Evolutionary conservation across 139 green algal species (phyloP), one percentile per base, ranked within the genome.

Genomic region (Coccomyxa sp.): DNA sequence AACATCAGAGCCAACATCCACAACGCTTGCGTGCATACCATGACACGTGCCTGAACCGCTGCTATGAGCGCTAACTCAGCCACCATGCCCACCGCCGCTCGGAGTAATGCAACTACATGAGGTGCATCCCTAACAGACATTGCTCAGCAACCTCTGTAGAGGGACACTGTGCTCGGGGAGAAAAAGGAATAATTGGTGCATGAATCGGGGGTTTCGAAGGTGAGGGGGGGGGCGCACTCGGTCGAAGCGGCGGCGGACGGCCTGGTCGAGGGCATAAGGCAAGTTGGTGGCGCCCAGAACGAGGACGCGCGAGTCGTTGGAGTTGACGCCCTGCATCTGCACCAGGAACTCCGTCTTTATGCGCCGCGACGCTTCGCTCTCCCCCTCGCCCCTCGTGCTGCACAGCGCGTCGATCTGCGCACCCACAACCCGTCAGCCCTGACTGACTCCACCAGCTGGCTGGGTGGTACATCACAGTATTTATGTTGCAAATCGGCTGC

Each of bases 301-400:
- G 75, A 99, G 89, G 83, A 99, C 88, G 68, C 86, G 86, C 16
- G 76, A 71, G 13, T 79, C 74, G 10, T 67, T 77, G 67, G 13
- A 85, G 66, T 59, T 78, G 16, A 93, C 90, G 16, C 90, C 92
- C 81, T 98, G 93, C 92, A 99, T 99, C 86, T 99, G 95, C 76
- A 98, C 94, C 89, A 99, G 92, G 81, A 99, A 95, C 92, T 99
- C 97, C 15, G 97, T 99, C 89, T 99, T 99, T 90, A 99, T 99
- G 80, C 97, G 92, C 27, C 97, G 88, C 12, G 96, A 95, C 7
- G 97, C 96, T 90, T 99, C 97, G 78, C 90, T 96, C 90, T 99
- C 97, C 38, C 91, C 91, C 80, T 98, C 95, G 12, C 96, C 96
- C 28, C 97, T 91, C 10, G 90, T 86, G 84, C 90, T 95, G 86